phyloP scores from a whole-genome alignment of 2,329 filamentous ascomycete species.

The Neodidymelliopsis sp. region DNA sequence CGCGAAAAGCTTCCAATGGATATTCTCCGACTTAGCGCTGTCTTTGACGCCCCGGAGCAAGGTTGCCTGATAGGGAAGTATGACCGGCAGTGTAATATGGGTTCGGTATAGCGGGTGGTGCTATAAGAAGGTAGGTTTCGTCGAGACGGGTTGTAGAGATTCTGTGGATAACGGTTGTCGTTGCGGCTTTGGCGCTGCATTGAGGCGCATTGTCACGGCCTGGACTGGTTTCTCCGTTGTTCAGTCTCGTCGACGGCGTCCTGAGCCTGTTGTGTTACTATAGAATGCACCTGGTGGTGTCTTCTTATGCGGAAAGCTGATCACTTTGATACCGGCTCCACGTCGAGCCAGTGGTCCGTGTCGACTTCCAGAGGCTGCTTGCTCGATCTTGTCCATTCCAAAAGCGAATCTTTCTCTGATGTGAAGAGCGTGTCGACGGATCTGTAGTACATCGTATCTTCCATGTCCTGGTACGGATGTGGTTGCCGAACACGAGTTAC shows the following conservation, averaged over 20 bases:
- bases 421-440: slow-evolving; percentile 15
- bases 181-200: neutral
- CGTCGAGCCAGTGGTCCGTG: slow-evolving; percentile 1
- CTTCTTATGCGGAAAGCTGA: neutral
- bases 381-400: slow-evolving; percentile 14
- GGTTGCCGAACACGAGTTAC: slow-evolving; percentile 6
- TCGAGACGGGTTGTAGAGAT: slow-evolving; percentile 9
- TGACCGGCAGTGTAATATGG: neutral
- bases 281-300: neutral
- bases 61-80: slow-evolving; percentile 12
- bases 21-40: slow-evolving; percentile 19
- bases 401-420: slow-evolving; percentile 14
- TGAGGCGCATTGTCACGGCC: neutral
- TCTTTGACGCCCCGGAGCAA: slow-evolving; percentile 12
- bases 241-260: neutral
- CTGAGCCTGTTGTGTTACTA: neutral
- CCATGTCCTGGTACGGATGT: slow-evolving; percentile 10
- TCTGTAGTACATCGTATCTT: slow-evolving; percentile 12
- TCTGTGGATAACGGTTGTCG: neutral
- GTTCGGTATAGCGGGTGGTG: neutral
- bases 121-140: neutral
- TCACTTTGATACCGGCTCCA: slow-evolving; percentile 5
- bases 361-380: slow-evolving; percentile 2
- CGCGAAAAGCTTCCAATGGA: neutral
- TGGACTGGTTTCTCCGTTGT: neutral